These are phyloP conservation scores for Solioccasus polychromus DNA, from an alignment of 768 basidiomycete genomes.

Conservation along the genomic window DNA sequence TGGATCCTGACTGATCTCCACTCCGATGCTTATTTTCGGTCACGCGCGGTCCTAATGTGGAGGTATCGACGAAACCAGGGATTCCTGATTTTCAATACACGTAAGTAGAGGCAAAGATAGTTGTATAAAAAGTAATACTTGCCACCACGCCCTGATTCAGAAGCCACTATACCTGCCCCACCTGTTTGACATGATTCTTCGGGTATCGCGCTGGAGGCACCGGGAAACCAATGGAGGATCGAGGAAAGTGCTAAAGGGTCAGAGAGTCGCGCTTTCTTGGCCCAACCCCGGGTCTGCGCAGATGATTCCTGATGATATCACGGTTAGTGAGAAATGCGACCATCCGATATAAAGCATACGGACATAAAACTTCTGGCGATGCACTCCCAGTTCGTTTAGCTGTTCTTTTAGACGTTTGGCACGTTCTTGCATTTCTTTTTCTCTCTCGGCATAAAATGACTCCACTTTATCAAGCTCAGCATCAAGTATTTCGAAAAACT, in stretches of 20 bases:
- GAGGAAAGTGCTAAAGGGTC: constrained; percentile 5
- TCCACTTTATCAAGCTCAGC: constrained; percentile 82
- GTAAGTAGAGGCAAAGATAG: not conserved
- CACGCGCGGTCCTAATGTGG: not conserved
- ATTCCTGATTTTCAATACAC: constrained; percentile 2
- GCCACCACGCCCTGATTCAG: constrained; percentile 21
- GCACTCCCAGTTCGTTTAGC: constrained; percentile 68
- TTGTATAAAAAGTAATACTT: not conserved
- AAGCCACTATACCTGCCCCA: constrained; percentile 2
- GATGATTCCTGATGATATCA: constrained; percentile 10
- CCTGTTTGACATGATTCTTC: not conserved
- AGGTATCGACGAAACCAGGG: not conserved
- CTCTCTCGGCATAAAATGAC: constrained; percentile 71
- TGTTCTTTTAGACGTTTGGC: constrained; percentile 57
- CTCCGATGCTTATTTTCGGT: not conserved
- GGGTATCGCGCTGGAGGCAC: not conserved
- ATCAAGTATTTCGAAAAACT: constrained; percentile 77
- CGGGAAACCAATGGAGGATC: not conserved
- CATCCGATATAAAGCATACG: constrained; percentile 12
- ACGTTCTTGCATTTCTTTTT: constrained; percentile 53
- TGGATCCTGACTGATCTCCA: not conserved
- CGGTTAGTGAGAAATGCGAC: not conserved
- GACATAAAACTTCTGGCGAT: constrained; percentile 58
- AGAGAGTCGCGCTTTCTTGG: not conserved
- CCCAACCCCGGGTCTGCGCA: constrained; percentile 8